Percentiles rank a stretch among this genome's conserved stretches.
Conservation (phyloP, 495 filamentous ascomycete genomes). For the Apodospora peruviana region DNA sequence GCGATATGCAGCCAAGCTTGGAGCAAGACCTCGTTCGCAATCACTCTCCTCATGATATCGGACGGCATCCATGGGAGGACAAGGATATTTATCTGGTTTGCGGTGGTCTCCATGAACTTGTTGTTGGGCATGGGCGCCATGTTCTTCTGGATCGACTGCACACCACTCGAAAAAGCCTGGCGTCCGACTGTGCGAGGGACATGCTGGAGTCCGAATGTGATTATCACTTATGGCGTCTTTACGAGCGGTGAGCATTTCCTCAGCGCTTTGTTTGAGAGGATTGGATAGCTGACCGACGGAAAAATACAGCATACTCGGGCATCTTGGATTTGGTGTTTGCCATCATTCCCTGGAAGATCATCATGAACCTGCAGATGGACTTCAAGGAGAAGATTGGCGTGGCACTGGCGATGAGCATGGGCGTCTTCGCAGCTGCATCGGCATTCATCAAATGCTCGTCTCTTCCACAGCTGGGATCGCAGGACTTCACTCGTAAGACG, state of each 20-base stretch:
- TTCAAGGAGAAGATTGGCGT: slow-evolving; percentile 31
- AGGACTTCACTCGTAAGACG: slow-evolving; percentile 18
- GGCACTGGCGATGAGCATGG: slow-evolving; percentile 34
- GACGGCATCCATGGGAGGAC: slow-evolving; percentile 20
- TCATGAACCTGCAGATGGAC: slow-evolving; percentile 25
- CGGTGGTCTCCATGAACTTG: slow-evolving; percentile 32
- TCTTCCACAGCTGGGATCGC: slow-evolving; percentile 16
- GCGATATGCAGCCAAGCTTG: slow-evolving; percentile 20
- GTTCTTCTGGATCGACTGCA: slow-evolving; percentile 34
- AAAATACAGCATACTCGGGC: slow-evolving; percentile 24
- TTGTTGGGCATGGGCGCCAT: slow-evolving; percentile 32
- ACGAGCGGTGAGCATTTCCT: slow-evolving; percentile 14
- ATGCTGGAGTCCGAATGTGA: slow-evolving; percentile 28
- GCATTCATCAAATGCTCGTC: slow-evolving; percentile 27
- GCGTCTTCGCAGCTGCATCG: slow-evolving; percentile 19
- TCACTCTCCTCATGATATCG: slow-evolving; percentile 16
- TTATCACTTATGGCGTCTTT: slow-evolving; percentile 17
- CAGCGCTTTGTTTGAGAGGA: neutral
- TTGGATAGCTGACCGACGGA: neutral
- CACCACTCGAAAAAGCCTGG: slow-evolving; percentile 33
- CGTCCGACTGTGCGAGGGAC: slow-evolving; percentile 15
- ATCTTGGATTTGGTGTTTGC: slow-evolving; percentile 22
- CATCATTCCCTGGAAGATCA: slow-evolving; percentile 25
- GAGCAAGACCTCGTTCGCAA: slow-evolving; percentile 31
- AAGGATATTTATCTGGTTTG: slow-evolving; percentile 19